Conservation (phyloP, 495 filamentous ascomycete genomes). For the Lentithecium fluviatile region DNA sequence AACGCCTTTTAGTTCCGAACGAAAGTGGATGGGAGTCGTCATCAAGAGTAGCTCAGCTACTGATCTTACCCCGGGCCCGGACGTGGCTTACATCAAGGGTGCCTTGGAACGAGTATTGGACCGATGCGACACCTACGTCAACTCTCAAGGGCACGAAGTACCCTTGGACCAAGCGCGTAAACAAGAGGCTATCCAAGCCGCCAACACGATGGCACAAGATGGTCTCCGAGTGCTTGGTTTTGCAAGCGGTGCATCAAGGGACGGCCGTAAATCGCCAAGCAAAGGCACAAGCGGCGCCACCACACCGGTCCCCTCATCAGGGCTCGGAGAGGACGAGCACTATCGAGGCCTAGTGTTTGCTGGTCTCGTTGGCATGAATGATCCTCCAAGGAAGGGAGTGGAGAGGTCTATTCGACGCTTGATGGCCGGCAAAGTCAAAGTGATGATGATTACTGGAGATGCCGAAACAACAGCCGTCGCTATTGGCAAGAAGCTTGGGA, state of each 20-base stretch:
- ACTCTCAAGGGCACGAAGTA: slow-evolving; percentile 80
- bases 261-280: slow-evolving; percentile 34
- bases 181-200: slow-evolving; percentile 72
- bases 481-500: slow-evolving; percentile 88
- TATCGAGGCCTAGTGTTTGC: slow-evolving; percentile 86
- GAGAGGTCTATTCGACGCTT: slow-evolving; percentile 84
- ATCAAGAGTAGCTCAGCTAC: slow-evolving; percentile 51
- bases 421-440: slow-evolving; percentile 89
- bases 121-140: slow-evolving; percentile 87
- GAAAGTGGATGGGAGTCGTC: slow-evolving; percentile 98
- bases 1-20: slow-evolving; percentile 92
- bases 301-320: slow-evolving; percentile 12
- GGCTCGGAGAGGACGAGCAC: slow-evolving; percentile 61
- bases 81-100: slow-evolving; percentile 91
- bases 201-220: slow-evolving; percentile 84
- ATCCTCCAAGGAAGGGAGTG: slow-evolving; percentile 86
- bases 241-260: slow-evolving; percentile 66
- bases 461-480: slow-evolving; percentile 90
- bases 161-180: slow-evolving; percentile 77
- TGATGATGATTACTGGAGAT: slow-evolving; percentile 99
- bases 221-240: slow-evolving; percentile 92
- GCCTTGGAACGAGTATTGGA: slow-evolving; percentile 84
- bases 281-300: slow-evolving; percentile 39
- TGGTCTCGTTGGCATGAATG: slow-evolving; percentile 93
- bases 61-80: slow-evolving; percentile 46